Conservation (phyloP, 805 yeast genomes). For the Kazachstania viticola region DNA sequence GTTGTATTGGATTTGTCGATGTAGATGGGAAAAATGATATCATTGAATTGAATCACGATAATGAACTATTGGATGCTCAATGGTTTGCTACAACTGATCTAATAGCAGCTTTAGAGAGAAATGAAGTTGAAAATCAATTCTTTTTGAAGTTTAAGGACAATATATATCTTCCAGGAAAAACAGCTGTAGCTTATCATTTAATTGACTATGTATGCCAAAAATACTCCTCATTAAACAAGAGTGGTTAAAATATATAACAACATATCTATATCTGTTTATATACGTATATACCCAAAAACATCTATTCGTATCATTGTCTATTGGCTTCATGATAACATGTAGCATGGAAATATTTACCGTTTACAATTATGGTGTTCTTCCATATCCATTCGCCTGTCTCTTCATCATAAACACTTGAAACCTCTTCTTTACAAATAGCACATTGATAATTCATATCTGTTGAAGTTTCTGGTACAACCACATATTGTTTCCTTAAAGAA, state of each 20-base stretch:
- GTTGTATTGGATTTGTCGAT: slow-evolving; percentile 74
- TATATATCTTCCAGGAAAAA: slow-evolving; percentile 21
- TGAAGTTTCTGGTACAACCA: slow-evolving; percentile 55
- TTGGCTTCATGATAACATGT: slow-evolving; percentile 63
- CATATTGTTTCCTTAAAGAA: slow-evolving; percentile 34
- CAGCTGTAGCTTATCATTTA: slow-evolving; percentile 23
- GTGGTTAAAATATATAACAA: too few relatives aligned
- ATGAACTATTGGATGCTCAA: slow-evolving; percentile 73
- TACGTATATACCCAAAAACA: too few relatives aligned
- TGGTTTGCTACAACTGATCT: slow-evolving; percentile 64
- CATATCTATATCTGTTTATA: too few relatives aligned
- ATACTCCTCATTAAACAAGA: not conserved
- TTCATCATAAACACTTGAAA: slow-evolving; percentile 57
- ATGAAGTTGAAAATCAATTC: slow-evolving; percentile 13
- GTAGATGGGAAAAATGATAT: slow-evolving; percentile 52
- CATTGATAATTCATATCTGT: slow-evolving; percentile 47
- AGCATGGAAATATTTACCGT: slow-evolving; percentile 48
- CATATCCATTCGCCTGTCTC: slow-evolving; percentile 75
- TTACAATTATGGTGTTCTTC: slow-evolving; percentile 48
- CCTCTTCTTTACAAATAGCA: slow-evolving; percentile 58
- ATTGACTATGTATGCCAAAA: slow-evolving; percentile 5
- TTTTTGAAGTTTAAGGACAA: slow-evolving; percentile 12
- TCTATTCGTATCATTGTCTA: too few relatives aligned
- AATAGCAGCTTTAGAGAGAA: slow-evolving; percentile 25
- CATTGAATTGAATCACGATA: slow-evolving; percentile 69